Evolutionary conservation across 345 rosid genomes (phyloP).

Genomic region (Limnanthes douglasii): DNA sequence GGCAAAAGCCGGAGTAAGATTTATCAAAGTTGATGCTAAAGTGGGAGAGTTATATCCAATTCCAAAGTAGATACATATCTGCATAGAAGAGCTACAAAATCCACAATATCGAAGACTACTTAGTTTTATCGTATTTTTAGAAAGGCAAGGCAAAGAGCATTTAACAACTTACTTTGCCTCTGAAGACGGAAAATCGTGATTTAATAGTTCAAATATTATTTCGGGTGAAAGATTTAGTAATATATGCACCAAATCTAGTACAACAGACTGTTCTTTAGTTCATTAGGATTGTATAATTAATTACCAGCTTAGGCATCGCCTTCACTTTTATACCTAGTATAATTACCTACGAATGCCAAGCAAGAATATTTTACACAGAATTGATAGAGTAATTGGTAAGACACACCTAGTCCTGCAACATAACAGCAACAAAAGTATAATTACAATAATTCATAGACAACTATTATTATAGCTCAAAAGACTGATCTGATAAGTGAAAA

Average conservation of each 20-base stretch:
- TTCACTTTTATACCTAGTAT: too few species aligned
- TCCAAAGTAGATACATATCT: conserved; percentile 33
- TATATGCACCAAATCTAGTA: too few species aligned
- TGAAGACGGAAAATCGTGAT: too few species aligned
- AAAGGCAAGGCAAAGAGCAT: not conserved
- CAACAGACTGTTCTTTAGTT: too few species aligned
- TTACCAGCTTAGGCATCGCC: too few species aligned
- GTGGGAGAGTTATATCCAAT: conserved; percentile 40
- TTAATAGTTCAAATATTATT: too few species aligned
- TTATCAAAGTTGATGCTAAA: conserved; percentile 40
- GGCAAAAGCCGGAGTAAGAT: conserved; percentile 44
- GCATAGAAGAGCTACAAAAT: conserved; percentile 10
- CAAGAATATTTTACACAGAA: conserved; percentile 22
- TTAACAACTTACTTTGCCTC: not conserved
- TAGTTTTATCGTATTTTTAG: not conserved
- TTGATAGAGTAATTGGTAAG: conserved; percentile 16
- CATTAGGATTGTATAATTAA: too few species aligned
- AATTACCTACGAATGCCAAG: conserved; percentile 33
- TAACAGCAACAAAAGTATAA: too few species aligned
- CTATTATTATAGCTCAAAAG: not conserved
- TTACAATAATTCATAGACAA: too few species aligned
- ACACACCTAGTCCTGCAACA: conserved; percentile 14
- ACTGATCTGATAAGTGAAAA: not conserved
- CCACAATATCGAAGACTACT: conserved; percentile 1
- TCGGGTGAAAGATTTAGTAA: too few species aligned